Evolutionary conservation across 2,329 filamentous ascomycete genomes (phyloP), one percentile per base, ranked within the genome.

Genomic region (Monosporascus sp.): DNA sequence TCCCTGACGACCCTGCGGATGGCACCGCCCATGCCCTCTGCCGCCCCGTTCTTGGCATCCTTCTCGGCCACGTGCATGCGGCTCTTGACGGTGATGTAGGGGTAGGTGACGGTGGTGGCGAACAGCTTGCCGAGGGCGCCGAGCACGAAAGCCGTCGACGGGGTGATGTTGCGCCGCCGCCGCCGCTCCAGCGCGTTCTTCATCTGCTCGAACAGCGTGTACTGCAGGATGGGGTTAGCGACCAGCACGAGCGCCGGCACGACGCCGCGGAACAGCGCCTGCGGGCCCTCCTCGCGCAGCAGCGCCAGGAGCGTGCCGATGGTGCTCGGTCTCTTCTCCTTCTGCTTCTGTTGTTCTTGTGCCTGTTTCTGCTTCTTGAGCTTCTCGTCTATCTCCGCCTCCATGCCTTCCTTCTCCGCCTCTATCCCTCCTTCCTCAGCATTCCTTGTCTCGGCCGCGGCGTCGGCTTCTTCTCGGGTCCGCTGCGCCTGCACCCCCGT

Each of bases 31-130:
- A 97, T 88, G 61, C 87, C 88, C 74, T 95, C 88, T 73, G 88
- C 88, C 59, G 85, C 85, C n/a, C 82, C 81, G 58, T 85, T 85
- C 65, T 84, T 85, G 57, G 81, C 85, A 14, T 19, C 7, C n/a
- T 19, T 20, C 11, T 46, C 43, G 27, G 92, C 91, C 56, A 99
- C 91, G 71, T 99, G 94, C 85, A 96, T 96, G 69, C 91, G 85
- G 73, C 91, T 96, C 85, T 99, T 99, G 65, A 99, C 88, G 5
- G 94, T 99, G 70, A 99, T 97, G 70, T 99, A 99, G 11, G 94
- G 94, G 72, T 99, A 99, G 6, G 94, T 99, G 65, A 97, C 89
- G 56, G 80, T 85, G 3, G 94, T 99, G 24, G 94, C 94, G 57
- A 97, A 86, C 59, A 99, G 80, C 81, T 99, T 99, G 72, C 94